phyloP scores from a whole-genome alignment of 176 grass and related monocot genomes.

The Musa schizocarpa region DNA sequence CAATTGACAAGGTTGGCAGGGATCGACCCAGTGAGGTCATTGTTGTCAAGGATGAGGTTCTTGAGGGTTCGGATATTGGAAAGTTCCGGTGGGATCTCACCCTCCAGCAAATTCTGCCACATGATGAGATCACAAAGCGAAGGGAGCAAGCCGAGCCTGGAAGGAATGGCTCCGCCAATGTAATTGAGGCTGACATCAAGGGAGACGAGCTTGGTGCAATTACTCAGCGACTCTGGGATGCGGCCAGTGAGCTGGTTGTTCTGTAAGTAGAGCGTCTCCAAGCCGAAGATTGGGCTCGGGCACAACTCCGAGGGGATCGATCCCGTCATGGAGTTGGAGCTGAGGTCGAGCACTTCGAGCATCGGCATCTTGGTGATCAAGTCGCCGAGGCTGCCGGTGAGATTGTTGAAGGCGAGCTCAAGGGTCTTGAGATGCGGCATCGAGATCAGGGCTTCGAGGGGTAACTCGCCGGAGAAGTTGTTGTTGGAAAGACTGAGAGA shows the following conservation, averaged over 20 bases:
- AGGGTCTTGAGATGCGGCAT: not conserved
- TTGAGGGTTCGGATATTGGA: slow-evolving; percentile 6
- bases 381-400: not conserved
- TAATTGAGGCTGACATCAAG: slow-evolving; percentile 20
- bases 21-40: slow-evolving; percentile 14
- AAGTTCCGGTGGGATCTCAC: slow-evolving; percentile 3
- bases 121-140: slow-evolving; percentile 17
- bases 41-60: slow-evolving; percentile 21
- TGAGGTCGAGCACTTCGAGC: slow-evolving; percentile 12
- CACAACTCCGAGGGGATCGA: slow-evolving; percentile 9
- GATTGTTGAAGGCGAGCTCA: slow-evolving; percentile 16
- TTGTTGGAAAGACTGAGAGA: slow-evolving; percentile 8
- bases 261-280: slow-evolving; percentile 6
- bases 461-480: slow-evolving; percentile 18
- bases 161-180: slow-evolving; percentile 11
- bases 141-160: not conserved
- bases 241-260: slow-evolving; percentile 14
- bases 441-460: slow-evolving; percentile 1
- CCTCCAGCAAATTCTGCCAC: slow-evolving; percentile 21
- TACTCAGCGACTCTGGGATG: slow-evolving; percentile 16
- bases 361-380: not conserved
- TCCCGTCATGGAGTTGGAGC: slow-evolving; percentile 17
- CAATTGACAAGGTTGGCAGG: not conserved
- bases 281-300: not conserved
- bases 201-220: slow-evolving; percentile 9